Evolutionary conservation across 441 rosid genomes (phyloP).

Genomic region (Erysimum cheiri): DNA sequence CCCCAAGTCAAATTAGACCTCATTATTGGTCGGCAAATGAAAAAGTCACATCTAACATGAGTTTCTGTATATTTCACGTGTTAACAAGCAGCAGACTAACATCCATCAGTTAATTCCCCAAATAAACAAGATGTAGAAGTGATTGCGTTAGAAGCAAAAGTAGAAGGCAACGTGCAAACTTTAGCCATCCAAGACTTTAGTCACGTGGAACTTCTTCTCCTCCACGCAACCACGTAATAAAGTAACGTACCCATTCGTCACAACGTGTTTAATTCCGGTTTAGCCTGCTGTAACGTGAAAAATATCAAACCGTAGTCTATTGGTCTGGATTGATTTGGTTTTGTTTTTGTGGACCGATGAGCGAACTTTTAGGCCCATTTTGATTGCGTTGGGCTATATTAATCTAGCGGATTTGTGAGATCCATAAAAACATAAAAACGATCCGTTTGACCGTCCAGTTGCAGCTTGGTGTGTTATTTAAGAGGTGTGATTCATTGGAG

Average conservation of each 20-base stretch:
- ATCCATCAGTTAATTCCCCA: neutral
- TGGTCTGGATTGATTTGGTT: slow-evolving; percentile 12
- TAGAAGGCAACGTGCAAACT: slow-evolving; percentile 27
- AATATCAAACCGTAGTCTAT: neutral
- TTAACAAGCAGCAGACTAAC: neutral
- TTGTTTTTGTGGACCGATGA: neutral
- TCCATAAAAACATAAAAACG: no score
- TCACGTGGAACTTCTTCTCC: slow-evolving; percentile 22
- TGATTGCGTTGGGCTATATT: no score
- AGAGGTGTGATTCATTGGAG: neutral
- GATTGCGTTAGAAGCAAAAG: slow-evolving; percentile 23
- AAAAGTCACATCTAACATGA: neutral
- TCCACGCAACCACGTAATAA: slow-evolving; percentile 26
- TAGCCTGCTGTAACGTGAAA: neutral
- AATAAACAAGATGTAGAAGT: neutral
- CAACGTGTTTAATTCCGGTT: slow-evolving; percentile 12
- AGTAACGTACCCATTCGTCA: slow-evolving; percentile 10
- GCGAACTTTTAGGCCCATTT: neutral
- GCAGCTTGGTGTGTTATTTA: neutral
- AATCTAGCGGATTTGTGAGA: no score
- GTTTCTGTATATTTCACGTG: neutral
- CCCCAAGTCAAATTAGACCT: no score
- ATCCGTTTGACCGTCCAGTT: no score
- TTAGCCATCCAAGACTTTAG: neutral
- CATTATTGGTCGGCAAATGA: neutral